These are phyloP conservation scores for Lentinus brumalis DNA, from an alignment of 768 basidiomycete genomes.

Conservation along the genomic window DNA sequence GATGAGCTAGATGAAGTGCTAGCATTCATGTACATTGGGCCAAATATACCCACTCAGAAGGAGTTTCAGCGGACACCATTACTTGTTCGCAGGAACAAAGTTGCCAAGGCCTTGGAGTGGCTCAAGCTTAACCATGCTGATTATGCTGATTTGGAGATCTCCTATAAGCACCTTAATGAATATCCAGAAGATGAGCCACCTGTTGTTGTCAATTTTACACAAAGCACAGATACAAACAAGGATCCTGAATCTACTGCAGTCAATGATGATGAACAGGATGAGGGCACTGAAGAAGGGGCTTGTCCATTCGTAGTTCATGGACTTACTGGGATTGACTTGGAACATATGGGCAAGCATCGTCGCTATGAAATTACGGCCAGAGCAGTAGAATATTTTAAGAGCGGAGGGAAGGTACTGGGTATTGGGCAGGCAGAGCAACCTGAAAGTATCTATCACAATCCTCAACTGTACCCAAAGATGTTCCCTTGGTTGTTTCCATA, in stretches of 20 bases:
- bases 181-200: constrained; percentile 12
- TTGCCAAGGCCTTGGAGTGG: constrained; percentile 21
- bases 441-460: constrained; percentile 16
- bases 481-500: no score
- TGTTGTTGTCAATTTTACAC: not conserved
- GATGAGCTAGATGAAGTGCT: constrained; percentile 22
- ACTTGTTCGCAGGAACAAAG: constrained; percentile 25
- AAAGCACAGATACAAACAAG: not conserved
- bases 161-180: constrained; percentile 1
- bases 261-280: not conserved
- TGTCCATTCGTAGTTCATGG: constrained; percentile 17
- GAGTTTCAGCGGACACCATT: constrained; percentile 30
- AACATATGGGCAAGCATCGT: not conserved
- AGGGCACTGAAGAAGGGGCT: not conserved
- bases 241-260: not conserved
- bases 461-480: no score
- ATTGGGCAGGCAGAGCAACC: constrained; percentile 3
- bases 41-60: constrained; percentile 25
- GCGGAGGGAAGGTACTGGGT: not conserved
- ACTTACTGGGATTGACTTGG: constrained; percentile 2
- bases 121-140: constrained; percentile 22
- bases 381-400: constrained; percentile 9
- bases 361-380: not conserved
- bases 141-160: constrained; percentile 17
- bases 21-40: constrained; percentile 36